These are phyloP conservation scores for Candida yuanshanica DNA, from an alignment of 805 yeast species.

Conservation along the genomic window DNA sequence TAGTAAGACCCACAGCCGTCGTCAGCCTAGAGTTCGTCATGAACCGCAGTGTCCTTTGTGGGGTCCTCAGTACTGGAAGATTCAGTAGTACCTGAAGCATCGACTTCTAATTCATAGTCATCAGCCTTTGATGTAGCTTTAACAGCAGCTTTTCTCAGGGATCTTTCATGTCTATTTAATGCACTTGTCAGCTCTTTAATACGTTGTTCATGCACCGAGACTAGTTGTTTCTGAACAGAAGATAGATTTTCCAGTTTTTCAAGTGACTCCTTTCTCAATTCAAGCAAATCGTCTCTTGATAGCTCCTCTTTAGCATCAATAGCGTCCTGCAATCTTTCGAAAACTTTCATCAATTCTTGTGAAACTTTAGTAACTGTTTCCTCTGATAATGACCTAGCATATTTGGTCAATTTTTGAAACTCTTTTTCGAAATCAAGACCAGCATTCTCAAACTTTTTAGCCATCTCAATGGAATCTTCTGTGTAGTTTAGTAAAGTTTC, in stretches of 20 bases:
- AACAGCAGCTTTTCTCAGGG: constrained; percentile 15
- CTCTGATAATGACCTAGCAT: constrained; percentile 22
- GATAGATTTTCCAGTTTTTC: constrained; percentile 13
- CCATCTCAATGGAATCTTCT: constrained; percentile 37
- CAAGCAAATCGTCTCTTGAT: constrained; percentile 27
- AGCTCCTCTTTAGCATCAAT: constrained; percentile 16
- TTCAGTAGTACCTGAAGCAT: neutral
- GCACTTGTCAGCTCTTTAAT: constrained; percentile 24
- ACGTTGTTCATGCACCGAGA: constrained; percentile 24
- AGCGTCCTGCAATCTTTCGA: constrained; percentile 25
- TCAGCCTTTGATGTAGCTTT: constrained; percentile 15
- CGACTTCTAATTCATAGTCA: neutral
- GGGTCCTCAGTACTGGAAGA: neutral
- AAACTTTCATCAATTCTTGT: constrained; percentile 22
- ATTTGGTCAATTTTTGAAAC: constrained; percentile 36
- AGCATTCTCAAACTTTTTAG: constrained; percentile 36
- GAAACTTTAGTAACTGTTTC: constrained; percentile 24
- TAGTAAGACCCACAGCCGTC: too few relatives aligned
- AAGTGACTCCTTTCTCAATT: constrained; percentile 25
- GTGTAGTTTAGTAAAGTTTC: constrained; percentile 39
- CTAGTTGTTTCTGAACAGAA: constrained; percentile 14
- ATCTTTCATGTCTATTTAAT: constrained; percentile 11
- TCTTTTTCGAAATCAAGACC: constrained; percentile 50
- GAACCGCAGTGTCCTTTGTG: neutral
- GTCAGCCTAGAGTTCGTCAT: neutral